phyloP scores from a whole-genome alignment of 1,284 basidiomycete genomes.

The Apiotrichum veenhuisii region DNA sequence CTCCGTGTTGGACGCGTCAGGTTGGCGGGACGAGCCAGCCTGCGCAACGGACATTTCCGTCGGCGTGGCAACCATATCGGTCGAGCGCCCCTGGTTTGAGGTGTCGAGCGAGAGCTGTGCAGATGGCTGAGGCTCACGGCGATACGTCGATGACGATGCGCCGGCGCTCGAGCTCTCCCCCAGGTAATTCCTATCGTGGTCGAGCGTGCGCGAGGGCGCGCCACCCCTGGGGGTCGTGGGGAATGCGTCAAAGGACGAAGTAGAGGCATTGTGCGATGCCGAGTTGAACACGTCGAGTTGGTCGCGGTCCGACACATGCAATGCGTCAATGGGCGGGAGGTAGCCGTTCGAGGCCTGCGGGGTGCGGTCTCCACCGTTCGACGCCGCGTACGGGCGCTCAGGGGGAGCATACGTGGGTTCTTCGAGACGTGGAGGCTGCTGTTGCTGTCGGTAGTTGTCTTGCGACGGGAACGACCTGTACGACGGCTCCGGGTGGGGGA shows the following conservation, averaged over 20 bases:
- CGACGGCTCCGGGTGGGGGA: background rate
- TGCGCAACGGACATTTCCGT: background rate
- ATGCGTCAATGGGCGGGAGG: background rate
- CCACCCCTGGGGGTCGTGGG: background rate
- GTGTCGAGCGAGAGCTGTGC: background rate
- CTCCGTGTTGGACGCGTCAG: constrained; percentile 16
- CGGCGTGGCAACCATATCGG: background rate
- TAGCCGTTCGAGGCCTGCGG: background rate
- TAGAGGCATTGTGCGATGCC: background rate
- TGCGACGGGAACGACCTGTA: background rate
- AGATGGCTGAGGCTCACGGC: background rate
- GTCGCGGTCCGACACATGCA: background rate
- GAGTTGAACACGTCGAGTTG: background rate
- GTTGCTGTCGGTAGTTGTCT: background rate
- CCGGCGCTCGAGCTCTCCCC: background rate
- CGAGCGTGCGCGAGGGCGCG: constrained; percentile 1
- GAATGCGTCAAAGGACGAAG: background rate
- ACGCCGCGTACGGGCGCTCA: background rate
- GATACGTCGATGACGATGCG: background rate
- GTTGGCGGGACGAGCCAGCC: background rate
- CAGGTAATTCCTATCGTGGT: background rate
- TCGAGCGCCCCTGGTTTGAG: background rate
- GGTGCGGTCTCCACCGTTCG: background rate
- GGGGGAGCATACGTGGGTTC: background rate
- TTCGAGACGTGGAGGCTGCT: background rate